Percentiles rank a stretch among this genome's conserved stretches.
These are phyloP conservation scores for Termitomyces titanicus DNA, from an alignment of 768 basidiomycete species.

Conservation along the genomic window DNA sequence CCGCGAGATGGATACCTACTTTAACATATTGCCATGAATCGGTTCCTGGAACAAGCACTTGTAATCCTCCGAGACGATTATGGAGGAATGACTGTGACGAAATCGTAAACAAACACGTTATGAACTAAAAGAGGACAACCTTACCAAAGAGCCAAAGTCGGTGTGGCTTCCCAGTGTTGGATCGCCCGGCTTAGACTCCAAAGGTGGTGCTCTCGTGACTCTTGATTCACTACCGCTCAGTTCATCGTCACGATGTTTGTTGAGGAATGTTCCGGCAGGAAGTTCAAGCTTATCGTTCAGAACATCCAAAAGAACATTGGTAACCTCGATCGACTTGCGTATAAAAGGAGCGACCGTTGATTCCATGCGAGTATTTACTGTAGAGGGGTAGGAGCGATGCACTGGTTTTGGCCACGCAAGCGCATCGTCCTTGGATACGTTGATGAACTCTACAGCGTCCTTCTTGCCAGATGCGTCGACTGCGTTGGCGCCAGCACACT, in stretches of 20 bases:
- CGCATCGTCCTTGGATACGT: slow-evolving; percentile 67
- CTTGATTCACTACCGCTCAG: slow-evolving; percentile 57
- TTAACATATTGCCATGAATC: slow-evolving; percentile 68
- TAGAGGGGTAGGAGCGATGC: slow-evolving; percentile 54
- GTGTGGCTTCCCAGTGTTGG: slow-evolving; percentile 57
- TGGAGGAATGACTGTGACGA: slow-evolving; percentile 57
- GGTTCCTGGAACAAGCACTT: slow-evolving; percentile 59
- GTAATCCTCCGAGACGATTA: slow-evolving; percentile 67
- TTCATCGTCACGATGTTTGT: slow-evolving; percentile 40
- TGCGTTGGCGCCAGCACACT: slow-evolving; percentile 59
- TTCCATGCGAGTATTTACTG: slow-evolving; percentile 46
- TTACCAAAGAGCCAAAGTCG: slow-evolving; percentile 65
- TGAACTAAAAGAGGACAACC: slow-evolving; percentile 10
- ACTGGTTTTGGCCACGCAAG: slow-evolving; percentile 52
- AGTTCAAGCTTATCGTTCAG: slow-evolving; percentile 57
- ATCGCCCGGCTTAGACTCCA: slow-evolving; percentile 28
- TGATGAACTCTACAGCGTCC: slow-evolving; percentile 63
- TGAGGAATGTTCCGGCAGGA: slow-evolving; percentile 41
- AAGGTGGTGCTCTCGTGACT: slow-evolving; percentile 44
- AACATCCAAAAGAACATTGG: slow-evolving; percentile 44
- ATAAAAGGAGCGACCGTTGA: slow-evolving; percentile 50
- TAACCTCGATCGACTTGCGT: slow-evolving; percentile 53
- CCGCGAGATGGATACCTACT: slow-evolving; percentile 31
- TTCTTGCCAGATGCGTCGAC: slow-evolving; percentile 54
- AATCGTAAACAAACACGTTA: slow-evolving; percentile 4